Percentiles rank a stretch among this genome's conserved stretches.
Evolutionary conservation across 345 rosid species (phyloP).

Genomic region (Angophora floribunda): DNA sequence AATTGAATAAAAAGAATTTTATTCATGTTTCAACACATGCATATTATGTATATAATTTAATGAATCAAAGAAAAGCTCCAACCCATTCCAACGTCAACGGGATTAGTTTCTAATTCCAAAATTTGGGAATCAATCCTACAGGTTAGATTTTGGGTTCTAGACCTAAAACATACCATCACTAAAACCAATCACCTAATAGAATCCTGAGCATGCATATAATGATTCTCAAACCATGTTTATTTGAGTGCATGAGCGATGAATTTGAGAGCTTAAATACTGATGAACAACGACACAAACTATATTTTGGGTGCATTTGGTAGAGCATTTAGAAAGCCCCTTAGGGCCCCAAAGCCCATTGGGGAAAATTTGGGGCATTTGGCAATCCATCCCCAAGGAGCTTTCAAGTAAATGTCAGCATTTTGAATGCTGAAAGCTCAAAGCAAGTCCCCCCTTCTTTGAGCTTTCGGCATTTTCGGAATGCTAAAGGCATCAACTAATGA

Average conservation of each 20-base stretch:
- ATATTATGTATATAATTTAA: not conserved
- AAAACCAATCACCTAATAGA: not conserved
- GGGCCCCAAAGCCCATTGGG: too few relatives aligned
- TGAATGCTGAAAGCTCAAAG: too few relatives aligned
- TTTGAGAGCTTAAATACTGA: not conserved
- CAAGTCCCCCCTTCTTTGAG: too few relatives aligned
- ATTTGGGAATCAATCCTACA: not conserved
- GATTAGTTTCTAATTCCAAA: not conserved
- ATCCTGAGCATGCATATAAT: not conserved
- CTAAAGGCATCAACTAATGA: too few relatives aligned
- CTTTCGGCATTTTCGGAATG: too few relatives aligned
- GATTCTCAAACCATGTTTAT: not conserved
- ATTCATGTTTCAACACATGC: too few relatives aligned
- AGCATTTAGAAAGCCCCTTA: too few relatives aligned
- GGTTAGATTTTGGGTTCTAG: not conserved
- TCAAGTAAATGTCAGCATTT: too few relatives aligned
- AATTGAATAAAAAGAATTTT: not conserved
- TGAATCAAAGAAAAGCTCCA: not conserved
- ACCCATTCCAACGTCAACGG: not conserved
- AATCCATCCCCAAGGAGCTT: too few relatives aligned
- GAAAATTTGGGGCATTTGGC: too few relatives aligned
- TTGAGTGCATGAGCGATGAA: not conserved
- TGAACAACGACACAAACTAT: not conserved
- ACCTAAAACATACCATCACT: rapidly evolving
- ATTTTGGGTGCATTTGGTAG: too few relatives aligned